A percentile compares a stretch with the other conserved stretches of the same genome.
These are phyloP conservation scores for Pseudogymnoascus verrucosus DNA, from an alignment of 2,329 filamentous ascomycete species.

Conservation along the genomic window DNA sequence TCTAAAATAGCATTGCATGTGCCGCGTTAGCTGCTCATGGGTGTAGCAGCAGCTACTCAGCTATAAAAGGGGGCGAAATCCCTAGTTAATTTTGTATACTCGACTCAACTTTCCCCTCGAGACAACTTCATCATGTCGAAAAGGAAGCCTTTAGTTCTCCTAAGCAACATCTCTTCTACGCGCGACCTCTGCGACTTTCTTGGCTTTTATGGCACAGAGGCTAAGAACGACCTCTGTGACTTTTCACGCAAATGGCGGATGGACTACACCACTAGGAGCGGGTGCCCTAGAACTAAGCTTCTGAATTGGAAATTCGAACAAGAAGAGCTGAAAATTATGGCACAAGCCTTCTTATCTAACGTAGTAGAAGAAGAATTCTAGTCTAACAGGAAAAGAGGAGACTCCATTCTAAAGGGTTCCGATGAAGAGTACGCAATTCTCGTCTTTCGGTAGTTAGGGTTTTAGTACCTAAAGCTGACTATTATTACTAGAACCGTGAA, in stretches of 20 bases:
- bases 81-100: neutral
- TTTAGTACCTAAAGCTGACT: neutral
- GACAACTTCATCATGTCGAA: neutral
- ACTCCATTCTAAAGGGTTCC: neutral
- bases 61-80: neutral
- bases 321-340: constrained; percentile 11
- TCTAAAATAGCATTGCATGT: neutral
- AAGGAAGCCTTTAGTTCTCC: neutral
- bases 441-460: neutral
- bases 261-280: constrained; percentile 7
- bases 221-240: constrained; percentile 9
- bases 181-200: constrained; percentile 12
- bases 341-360: constrained; percentile 12
- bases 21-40: neutral
- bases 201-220: constrained; percentile 8
- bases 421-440: neutral
- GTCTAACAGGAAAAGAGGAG: neutral
- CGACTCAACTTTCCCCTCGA: neutral
- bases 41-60: neutral
- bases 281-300: neutral
- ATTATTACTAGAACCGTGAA: constrained; percentile 12
- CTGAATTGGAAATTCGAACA: constrained; percentile 13
- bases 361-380: constrained; percentile 13
- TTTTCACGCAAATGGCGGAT: constrained; percentile 11
- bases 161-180: constrained; percentile 13